These are phyloP conservation scores for Fagopyrum esculentum DNA, from an alignment of 148 eudicot species.

Conservation along the genomic window DNA sequence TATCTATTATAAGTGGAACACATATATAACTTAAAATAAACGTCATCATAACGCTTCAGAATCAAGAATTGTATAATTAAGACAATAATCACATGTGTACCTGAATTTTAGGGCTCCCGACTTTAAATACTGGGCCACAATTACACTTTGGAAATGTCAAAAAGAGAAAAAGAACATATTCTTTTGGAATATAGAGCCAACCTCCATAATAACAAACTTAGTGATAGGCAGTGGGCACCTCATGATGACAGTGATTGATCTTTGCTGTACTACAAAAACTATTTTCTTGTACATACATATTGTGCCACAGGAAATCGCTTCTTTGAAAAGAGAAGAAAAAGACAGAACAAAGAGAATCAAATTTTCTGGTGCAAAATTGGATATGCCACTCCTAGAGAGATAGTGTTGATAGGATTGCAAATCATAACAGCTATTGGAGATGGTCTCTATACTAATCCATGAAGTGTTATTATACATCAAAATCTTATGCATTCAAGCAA, in stretches of 20 bases:
- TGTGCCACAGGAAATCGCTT: background rate
- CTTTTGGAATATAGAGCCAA: constrained; percentile 5
- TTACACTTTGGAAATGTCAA: background rate
- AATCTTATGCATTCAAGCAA: background rate
- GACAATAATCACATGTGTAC: background rate
- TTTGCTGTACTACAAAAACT: background rate
- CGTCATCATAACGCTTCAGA: background rate
- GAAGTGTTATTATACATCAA: background rate
- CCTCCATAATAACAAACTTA: constrained; percentile 13
- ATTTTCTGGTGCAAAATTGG: background rate
- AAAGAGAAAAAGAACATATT: constrained; percentile 8
- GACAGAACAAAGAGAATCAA: background rate
- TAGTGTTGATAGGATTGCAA: background rate
- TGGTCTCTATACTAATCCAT: constrained; percentile 4
- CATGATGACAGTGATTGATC: constrained; percentile 8
- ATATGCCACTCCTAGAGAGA: background rate
- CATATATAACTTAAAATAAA: too few relatives aligned
- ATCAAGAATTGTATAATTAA: background rate
- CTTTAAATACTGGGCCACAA: background rate
- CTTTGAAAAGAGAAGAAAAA: background rate
- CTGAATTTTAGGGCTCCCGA: background rate
- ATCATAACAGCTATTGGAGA: background rate
- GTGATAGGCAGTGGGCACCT: constrained; percentile 17
- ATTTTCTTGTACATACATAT: background rate
- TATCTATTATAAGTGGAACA: too few relatives aligned